Conservation (phyloP, 129 eudicot species). For the Kitagawia praeruptora region DNA sequence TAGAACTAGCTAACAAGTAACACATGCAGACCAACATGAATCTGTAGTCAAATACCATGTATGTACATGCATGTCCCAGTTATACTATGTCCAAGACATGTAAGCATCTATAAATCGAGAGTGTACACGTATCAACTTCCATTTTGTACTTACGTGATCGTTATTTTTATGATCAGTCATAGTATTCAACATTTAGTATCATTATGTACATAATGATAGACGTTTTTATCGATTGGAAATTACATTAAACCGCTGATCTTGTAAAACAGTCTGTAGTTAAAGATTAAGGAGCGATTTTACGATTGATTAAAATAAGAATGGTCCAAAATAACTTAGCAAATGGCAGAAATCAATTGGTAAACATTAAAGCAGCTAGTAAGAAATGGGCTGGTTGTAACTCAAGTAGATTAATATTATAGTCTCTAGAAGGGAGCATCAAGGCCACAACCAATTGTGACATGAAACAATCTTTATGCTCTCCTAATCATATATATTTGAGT, state of each 20-base stretch:
- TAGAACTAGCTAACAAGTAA: not conserved
- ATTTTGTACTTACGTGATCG: no score
- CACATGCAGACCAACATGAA: conserved; percentile 1
- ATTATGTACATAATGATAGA: no score
- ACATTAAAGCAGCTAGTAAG: not conserved
- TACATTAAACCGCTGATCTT: no score
- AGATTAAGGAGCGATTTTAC: no score
- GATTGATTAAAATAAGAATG: no score
- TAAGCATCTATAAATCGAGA: no score
- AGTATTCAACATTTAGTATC: no score
- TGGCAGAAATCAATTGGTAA: not conserved
- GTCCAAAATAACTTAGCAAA: not conserved
- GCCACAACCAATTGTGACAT: not conserved
- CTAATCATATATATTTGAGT: conserved; percentile 3
- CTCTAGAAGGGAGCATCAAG: not conserved
- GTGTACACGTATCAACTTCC: no score
- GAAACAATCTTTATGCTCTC: conserved; percentile 8
- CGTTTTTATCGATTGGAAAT: no score
- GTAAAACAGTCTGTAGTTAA: no score
- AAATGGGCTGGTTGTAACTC: not conserved
- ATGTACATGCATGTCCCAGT: not conserved
- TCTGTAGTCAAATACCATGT: not conserved
- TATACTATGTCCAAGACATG: no score
- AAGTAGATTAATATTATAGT: not conserved
- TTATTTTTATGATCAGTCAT: no score